Percentiles rank a stretch among this genome's conserved stretches.
These are phyloP conservation scores for Spencermartinsiella europaea DNA, from an alignment of 805 yeast genomes.

Conservation along the genomic window DNA sequence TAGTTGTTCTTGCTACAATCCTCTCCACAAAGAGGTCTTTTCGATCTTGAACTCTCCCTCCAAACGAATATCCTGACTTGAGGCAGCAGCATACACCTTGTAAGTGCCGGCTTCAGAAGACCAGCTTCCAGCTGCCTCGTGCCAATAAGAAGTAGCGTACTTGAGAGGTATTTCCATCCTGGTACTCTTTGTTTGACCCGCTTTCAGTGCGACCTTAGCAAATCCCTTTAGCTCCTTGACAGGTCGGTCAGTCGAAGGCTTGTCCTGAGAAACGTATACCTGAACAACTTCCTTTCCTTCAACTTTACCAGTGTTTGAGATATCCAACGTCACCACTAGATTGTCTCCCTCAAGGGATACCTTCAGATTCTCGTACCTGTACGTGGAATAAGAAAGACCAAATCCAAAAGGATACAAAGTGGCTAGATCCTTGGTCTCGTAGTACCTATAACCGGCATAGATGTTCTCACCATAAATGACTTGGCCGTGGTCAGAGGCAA, in stretches of 20 bases:
- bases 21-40: constrained; percentile 11
- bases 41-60: constrained; percentile 3
- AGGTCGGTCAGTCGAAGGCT: constrained; percentile 45
- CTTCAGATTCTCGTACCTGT: constrained; percentile 26
- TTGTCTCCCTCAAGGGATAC: constrained; percentile 9
- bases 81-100: constrained; percentile 24
- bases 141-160: constrained; percentile 52
- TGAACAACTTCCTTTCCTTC: constrained; percentile 53
- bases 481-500: constrained; percentile 38
- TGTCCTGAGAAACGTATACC: constrained; percentile 38
- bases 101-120: constrained; percentile 46
- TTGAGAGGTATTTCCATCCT: constrained; percentile 37
- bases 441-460: constrained; percentile 56
- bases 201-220: constrained; percentile 41
- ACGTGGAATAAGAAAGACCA: constrained; percentile 57
- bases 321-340: constrained; percentile 34
- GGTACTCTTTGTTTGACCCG: constrained; percentile 40
- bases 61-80: constrained; percentile 8
- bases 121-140: constrained; percentile 46
- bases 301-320: constrained; percentile 44
- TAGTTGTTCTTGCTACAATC: no score
- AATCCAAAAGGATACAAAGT: constrained; percentile 57
- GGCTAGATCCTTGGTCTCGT: constrained; percentile 45
- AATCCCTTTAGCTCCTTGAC: constrained; percentile 55
- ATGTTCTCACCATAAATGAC: constrained; percentile 60